A percentile compares a stretch with the other conserved stretches of the same genome.
These are phyloP conservation scores for Globisporangium nagaii DNA, from an alignment of 352 stramenopile genomes.

Conservation along the genomic window DNA sequence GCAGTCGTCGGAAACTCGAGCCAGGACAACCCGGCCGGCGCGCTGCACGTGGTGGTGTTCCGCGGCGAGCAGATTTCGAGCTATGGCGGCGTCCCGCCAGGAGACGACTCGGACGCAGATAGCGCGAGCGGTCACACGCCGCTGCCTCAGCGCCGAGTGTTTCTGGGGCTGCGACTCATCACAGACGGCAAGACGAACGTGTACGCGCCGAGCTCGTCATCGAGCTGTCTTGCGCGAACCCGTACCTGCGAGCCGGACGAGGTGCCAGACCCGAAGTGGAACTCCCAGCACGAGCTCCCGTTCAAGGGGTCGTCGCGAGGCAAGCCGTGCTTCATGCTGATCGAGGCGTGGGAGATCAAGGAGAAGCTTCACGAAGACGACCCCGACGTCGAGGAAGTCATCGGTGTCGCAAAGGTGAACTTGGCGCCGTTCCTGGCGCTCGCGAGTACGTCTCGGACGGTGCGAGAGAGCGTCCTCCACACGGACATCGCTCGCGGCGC, in stretches of 20 bases:
- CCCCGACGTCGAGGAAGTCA: constrained; percentile 49
- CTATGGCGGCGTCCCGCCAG: constrained; percentile 35
- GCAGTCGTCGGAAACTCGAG: constrained; percentile 72
- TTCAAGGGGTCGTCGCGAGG: constrained; percentile 67
- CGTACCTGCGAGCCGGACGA: constrained; percentile 46
- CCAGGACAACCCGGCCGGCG: constrained; percentile 75
- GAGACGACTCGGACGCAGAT: constrained; percentile 48
- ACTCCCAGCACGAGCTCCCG: constrained; percentile 67
- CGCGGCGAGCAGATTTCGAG: constrained; percentile 81
- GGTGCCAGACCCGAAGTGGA: constrained; percentile 68
- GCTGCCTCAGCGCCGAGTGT: constrained; percentile 33
- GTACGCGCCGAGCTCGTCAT: constrained; percentile 75
- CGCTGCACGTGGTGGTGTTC: constrained; percentile 71
- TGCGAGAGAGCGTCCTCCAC: constrained; percentile 79
- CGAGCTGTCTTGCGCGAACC: constrained; percentile 69
- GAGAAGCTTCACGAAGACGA: constrained; percentile 27
- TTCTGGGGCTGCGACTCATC: constrained; percentile 65
- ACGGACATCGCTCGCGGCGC: constrained; percentile 77
- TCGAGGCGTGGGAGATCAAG: constrained; percentile 79
- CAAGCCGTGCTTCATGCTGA: constrained; percentile 85
- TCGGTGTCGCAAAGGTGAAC: constrained; percentile 85
- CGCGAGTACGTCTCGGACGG: constrained; percentile 72
- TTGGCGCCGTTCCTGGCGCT: constrained; percentile 82
- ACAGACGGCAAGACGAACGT: constrained; percentile 87
- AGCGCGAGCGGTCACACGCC: constrained; percentile 33